Evolutionary conservation across 148 eudicot genomes (phyloP).

Genomic region (Diospyros kaki): DNA sequence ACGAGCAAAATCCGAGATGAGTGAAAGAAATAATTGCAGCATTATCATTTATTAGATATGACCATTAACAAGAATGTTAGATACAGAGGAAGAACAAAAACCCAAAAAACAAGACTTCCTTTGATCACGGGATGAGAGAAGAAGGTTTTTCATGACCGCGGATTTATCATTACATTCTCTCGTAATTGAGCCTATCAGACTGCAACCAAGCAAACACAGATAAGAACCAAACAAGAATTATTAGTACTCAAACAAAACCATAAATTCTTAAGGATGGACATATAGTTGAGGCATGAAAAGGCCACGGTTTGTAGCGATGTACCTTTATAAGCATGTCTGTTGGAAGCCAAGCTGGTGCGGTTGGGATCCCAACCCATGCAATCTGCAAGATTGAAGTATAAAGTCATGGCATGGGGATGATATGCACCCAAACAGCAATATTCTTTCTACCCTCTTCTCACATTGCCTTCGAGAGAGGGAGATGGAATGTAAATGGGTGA

Average conservation of each 20-base stretch:
- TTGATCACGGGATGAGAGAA: not conserved
- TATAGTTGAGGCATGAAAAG: too few relatives aligned
- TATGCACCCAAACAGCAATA: too few relatives aligned
- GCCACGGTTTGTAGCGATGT: not conserved
- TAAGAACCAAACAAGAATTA: not conserved
- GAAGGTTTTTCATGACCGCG: not conserved
- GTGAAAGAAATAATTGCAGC: too few relatives aligned
- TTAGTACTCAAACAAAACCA: not conserved
- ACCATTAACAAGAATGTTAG: too few relatives aligned
- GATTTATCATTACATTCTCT: constrained; percentile 36
- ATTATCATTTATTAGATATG: too few relatives aligned
- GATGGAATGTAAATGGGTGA: too few relatives aligned
- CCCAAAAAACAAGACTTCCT: not conserved
- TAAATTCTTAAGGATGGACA: too few relatives aligned
- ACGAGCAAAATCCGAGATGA: too few relatives aligned
- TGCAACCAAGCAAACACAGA: constrained; percentile 25
- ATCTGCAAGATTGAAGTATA: constrained; percentile 27
- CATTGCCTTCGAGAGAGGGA: too few relatives aligned
- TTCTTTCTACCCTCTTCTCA: too few relatives aligned
- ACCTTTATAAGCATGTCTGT: constrained; percentile 94
- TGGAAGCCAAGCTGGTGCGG: constrained; percentile 96
- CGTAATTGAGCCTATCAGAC: constrained; percentile 62
- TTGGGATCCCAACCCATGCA: constrained; percentile 90
- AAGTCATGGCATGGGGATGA: too few relatives aligned
- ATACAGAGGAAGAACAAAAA: too few relatives aligned